Evolutionary conservation across 2,329 filamentous ascomycete genomes (phyloP).

Genomic region (Paradendryphiella salina): DNA sequence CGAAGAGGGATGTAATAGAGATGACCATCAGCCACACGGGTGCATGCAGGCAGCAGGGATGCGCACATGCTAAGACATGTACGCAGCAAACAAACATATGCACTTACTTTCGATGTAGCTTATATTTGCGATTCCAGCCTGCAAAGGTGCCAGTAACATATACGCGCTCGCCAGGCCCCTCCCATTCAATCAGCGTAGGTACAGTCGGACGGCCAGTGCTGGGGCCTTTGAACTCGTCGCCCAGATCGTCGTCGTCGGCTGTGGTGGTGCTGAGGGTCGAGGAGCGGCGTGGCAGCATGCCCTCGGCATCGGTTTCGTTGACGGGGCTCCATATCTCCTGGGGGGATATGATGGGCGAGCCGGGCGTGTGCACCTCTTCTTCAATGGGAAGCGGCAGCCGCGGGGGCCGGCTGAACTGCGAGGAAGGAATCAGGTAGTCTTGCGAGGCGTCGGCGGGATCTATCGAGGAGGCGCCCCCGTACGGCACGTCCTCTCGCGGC

Average conservation of each 20-base stretch:
- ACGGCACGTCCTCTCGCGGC: slow-evolving; percentile 22
- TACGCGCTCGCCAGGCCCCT: slow-evolving; percentile 78
- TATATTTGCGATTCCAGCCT: slow-evolving; percentile 93
- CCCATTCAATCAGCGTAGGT: slow-evolving; percentile 85
- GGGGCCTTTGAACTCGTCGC: slow-evolving; percentile 67
- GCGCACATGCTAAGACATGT: slow-evolving; percentile 18
- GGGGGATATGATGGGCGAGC: slow-evolving; percentile 82
- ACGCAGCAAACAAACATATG: slow-evolving; percentile 33
- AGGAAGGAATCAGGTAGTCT: slow-evolving; percentile 47
- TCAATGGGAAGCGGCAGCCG: slow-evolving; percentile 91
- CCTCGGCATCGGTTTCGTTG: slow-evolving; percentile 52
- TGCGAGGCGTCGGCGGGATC: slow-evolving; percentile 36
- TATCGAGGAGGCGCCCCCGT: slow-evolving; percentile 24
- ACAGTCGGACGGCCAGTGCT: slow-evolving; percentile 74
- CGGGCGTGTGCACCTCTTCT: slow-evolving; percentile 84
- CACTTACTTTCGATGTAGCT: slow-evolving; percentile 79
- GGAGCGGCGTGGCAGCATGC: slow-evolving; percentile 58
- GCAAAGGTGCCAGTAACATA: slow-evolving; percentile 98
- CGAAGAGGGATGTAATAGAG: slow-evolving; percentile 2
- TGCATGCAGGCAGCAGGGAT: slow-evolving; percentile 14
- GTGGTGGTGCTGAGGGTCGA: slow-evolving; percentile 60
- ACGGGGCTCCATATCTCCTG: slow-evolving; percentile 61
- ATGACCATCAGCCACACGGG: slow-evolving; percentile 29
- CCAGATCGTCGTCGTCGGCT: slow-evolving; percentile 66
- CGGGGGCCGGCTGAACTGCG: slow-evolving; percentile 69